Evolutionary conservation across 1,284 basidiomycete genomes (phyloP).

Genomic region (Pholiota adiposa): DNA sequence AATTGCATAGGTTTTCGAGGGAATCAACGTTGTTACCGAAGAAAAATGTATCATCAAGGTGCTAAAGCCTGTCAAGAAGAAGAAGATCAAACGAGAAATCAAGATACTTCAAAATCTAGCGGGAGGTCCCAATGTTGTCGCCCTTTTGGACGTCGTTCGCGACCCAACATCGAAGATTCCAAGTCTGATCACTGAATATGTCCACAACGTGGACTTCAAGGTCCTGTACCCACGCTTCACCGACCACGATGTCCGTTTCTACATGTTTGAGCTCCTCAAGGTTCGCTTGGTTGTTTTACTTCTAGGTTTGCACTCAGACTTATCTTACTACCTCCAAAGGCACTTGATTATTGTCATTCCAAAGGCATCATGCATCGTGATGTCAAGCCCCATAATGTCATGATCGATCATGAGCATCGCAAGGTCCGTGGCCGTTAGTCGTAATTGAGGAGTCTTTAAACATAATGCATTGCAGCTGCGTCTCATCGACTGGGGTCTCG

Average conservation of each 20-base stretch:
- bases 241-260: slow-evolving; percentile 95
- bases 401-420: slow-evolving; percentile 98
- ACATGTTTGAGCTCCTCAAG: slow-evolving; percentile 97
- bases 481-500: slow-evolving; percentile 98
- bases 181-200: slow-evolving; percentile 97
- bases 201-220: slow-evolving; percentile 99
- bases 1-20: slow-evolving; percentile 88
- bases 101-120: slow-evolving; percentile 98
- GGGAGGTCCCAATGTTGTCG: slow-evolving; percentile 92
- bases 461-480: slow-evolving; percentile 62
- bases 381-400: slow-evolving; percentile 99
- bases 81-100: slow-evolving; percentile 99
- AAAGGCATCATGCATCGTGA: slow-evolving; percentile 99
- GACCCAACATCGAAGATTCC: slow-evolving; percentile 96
- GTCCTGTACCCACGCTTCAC: slow-evolving; percentile 94
- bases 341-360: slow-evolving; percentile 97
- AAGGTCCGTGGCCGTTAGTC: slow-evolving; percentile 59
- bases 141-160: slow-evolving; percentile 92
- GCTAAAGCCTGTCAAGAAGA: slow-evolving; percentile 99
- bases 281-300: slow-evolving; percentile 38
- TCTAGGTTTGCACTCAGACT: slow-evolving; percentile 12
- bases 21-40: slow-evolving; percentile 90
- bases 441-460: slow-evolving; percentile 3
- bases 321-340: slow-evolving; percentile 49
- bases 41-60: slow-evolving; percentile 99